These are phyloP conservation scores for Cyberlindnera samutprakarnensis DNA, from an alignment of 805 yeast species.

Conservation along the genomic window DNA sequence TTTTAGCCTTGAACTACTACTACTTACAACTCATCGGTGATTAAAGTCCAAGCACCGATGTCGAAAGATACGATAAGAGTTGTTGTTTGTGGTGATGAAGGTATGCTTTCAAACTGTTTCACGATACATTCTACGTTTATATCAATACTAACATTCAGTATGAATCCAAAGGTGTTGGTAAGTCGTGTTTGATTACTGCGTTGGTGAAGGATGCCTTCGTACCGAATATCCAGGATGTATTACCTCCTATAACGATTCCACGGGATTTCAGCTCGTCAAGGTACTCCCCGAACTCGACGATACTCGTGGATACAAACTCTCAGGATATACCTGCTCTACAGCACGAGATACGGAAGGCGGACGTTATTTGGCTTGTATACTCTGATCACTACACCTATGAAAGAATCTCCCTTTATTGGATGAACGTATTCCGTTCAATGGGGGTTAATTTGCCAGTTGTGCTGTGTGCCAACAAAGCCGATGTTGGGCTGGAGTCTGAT, in stretches of 20 bases:
- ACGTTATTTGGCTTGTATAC: constrained; percentile 91
- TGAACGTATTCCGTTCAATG: constrained; percentile 83
- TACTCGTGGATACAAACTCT: constrained; percentile 74
- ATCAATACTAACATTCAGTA: constrained; percentile 2
- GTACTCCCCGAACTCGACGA: constrained; percentile 55
- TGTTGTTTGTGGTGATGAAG: constrained; percentile 92
- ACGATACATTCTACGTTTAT: not conserved
- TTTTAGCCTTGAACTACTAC: no score
- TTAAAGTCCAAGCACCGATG: no score
- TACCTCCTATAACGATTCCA: constrained; percentile 84
- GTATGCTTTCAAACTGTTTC: constrained; percentile 27
- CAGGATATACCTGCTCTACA: constrained; percentile 56
- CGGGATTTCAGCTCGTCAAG: constrained; percentile 54
- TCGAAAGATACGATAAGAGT: constrained; percentile 56
- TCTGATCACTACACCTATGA: constrained; percentile 94
- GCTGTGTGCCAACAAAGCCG: constrained; percentile 78
- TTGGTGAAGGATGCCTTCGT: constrained; percentile 77
- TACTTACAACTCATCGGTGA: no score
- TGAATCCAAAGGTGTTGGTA: constrained; percentile 70
- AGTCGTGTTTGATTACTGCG: constrained; percentile 70
- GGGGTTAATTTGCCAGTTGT: constrained; percentile 95
- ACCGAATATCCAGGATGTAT: constrained; percentile 64
- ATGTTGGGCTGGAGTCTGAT: constrained; percentile 38
- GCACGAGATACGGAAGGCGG: constrained; percentile 72
- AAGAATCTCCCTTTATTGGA: constrained; percentile 87